phyloP scores from a whole-genome alignment of 2,329 filamentous ascomycete species.

The Colletotrichum graminicola region DNA sequence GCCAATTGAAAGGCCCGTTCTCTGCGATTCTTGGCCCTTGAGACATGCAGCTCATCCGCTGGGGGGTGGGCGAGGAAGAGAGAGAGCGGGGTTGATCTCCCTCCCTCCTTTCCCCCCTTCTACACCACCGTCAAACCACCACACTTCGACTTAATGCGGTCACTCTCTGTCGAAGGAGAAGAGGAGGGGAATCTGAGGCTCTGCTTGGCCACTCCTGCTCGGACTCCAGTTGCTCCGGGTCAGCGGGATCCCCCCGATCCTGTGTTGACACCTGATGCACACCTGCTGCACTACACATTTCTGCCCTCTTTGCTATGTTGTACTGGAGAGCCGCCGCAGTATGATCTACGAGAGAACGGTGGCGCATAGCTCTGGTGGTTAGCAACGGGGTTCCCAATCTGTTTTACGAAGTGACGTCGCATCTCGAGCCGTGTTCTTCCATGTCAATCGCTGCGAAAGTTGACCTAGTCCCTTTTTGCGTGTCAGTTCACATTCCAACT shows the following conservation, averaged over 20 bases:
- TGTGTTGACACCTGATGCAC: neutral
- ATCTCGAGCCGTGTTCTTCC: neutral
- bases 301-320: neutral
- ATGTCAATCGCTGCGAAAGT: neutral
- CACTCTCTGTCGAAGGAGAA: neutral
- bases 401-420: neutral
- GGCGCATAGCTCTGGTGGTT: neutral
- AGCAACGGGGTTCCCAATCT: no score
- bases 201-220: neutral
- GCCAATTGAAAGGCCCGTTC: slow-evolving; percentile 7
- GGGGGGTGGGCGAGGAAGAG: neutral
- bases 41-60: slow-evolving; percentile 7
- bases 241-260: neutral
- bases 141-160: neutral
- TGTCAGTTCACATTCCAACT: neutral
- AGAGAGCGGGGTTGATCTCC: slow-evolving; percentile 19
- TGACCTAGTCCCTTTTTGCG: neutral
- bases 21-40: neutral
- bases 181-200: neutral
- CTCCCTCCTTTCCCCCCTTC: neutral
- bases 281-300: neutral
- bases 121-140: neutral
- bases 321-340: neutral
- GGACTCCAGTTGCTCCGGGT: slow-evolving; percentile 1
- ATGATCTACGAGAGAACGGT: neutral